Conservation (phyloP, 495 filamentous ascomycete genomes). For the Halenospora varia region DNA sequence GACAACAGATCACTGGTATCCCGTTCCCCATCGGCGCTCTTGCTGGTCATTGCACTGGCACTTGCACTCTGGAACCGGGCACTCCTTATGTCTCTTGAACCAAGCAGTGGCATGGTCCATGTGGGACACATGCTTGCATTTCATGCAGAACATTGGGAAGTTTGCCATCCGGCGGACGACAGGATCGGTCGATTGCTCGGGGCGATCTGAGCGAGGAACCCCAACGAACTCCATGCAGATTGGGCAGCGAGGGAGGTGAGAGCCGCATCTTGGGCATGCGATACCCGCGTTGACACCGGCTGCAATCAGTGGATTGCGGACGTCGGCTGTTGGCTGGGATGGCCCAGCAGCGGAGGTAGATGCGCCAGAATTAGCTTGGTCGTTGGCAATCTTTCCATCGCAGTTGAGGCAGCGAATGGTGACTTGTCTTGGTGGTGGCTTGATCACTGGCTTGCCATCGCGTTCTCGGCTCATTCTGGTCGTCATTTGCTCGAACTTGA, state of each 20-base stretch:
- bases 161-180: slow-evolving; percentile 41
- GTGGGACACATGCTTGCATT: slow-evolving; percentile 88
- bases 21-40: no score
- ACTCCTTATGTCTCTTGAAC: slow-evolving; percentile 77
- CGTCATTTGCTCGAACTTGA: slow-evolving; percentile 60
- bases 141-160: slow-evolving; percentile 76
- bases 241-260: slow-evolving; percentile 84
- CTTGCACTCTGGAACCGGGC: slow-evolving; percentile 79
- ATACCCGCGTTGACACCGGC: slow-evolving; percentile 41
- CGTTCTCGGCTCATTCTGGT: slow-evolving; percentile 51
- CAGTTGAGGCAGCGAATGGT: slow-evolving; percentile 83
- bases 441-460: slow-evolving; percentile 59
- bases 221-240: slow-evolving; percentile 86
- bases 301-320: slow-evolving; percentile 21
- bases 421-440: slow-evolving; percentile 68
- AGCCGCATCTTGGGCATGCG: slow-evolving; percentile 79
- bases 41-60: slow-evolving; percentile 80
- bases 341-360: slow-evolving; percentile 2
- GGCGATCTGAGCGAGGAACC: slow-evolving; percentile 62
- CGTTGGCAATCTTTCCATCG: slow-evolving; percentile 48
- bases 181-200: slow-evolving; percentile 49
- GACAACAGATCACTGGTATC: no score
- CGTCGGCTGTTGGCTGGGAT: slow-evolving; percentile 1
- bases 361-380: slow-evolving; percentile 19
- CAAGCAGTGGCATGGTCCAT: slow-evolving; percentile 83